Conservation (phyloP, 2,329 filamentous ascomycete genomes). For the Monosporascus sp. region DNA sequence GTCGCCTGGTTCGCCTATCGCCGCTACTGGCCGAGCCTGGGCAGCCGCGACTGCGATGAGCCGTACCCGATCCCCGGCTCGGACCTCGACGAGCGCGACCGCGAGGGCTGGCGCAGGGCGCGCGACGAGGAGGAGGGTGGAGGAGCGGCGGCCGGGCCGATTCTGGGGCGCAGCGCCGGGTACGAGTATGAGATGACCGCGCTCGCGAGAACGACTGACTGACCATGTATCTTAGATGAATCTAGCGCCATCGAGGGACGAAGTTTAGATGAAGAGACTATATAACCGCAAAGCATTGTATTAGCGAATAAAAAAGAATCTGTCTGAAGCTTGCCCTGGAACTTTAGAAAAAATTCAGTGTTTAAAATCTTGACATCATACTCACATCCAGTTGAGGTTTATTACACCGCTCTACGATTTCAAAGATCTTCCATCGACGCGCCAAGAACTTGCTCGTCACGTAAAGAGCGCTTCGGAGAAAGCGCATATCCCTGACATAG, state of each 20-base stretch:
- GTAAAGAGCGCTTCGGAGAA: slow-evolving; percentile 1
- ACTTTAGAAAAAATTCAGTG: too few species aligned
- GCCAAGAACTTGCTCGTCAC: too few species aligned
- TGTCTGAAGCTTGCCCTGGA: too few species aligned
- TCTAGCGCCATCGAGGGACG: background rate
- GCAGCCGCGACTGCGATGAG: slow-evolving; percentile 49
- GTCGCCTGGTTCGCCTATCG: slow-evolving; percentile 64
- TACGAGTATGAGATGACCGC: slow-evolving; percentile 18
- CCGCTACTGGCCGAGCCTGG: slow-evolving; percentile 56
- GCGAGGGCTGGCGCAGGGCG: slow-evolving; percentile 35
- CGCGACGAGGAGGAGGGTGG: slow-evolving; percentile 49
- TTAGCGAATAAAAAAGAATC: too few species aligned
- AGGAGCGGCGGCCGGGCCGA: slow-evolving; percentile 10
- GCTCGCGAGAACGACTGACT: background rate
- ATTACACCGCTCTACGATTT: too few species aligned
- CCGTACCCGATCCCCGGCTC: slow-evolving; percentile 47
- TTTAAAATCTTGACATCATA: too few species aligned
- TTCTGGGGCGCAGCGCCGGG: slow-evolving; percentile 24
- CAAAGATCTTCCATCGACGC: too few species aligned
- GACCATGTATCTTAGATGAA: slow-evolving; percentile 16
- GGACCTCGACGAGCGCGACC: slow-evolving; percentile 21
- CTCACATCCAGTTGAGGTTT: too few species aligned
- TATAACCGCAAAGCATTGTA: too few species aligned
- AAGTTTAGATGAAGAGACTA: too few species aligned
- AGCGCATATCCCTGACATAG: slow-evolving; percentile 36